Evolutionary conservation across 108 stramenopile genomes (phyloP), one percentile per base, ranked within the genome.

Genomic region (Schizochytrium sp.): DNA sequence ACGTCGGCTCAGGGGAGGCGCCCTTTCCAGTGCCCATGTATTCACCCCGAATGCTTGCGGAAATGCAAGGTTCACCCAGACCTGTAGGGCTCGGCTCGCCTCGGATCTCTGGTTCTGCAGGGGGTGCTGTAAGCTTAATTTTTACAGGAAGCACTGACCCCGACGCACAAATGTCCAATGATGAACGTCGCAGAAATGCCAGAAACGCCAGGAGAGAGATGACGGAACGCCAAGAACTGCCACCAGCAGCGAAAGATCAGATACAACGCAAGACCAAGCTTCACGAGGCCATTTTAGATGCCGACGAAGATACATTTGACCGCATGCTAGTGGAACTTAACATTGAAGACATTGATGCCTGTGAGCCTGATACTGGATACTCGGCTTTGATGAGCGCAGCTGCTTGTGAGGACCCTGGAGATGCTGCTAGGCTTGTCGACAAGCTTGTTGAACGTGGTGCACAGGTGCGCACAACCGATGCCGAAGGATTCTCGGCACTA

Each of bases 371-470:
- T 5, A 40, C 28, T n/a, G 87, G 87, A 17, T 87, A 87, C 57
- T 58, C 87, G 57, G 87, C 87, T 0, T 58, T 87, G 12, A 87
- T 87, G 87, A 87, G 56, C 87, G 87, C 87, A 10, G 56, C 87
- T 0, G 87, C 87, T n/a, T 59, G 76, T 53, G 76, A 40, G 57
- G 87, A 87, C 57, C 15, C 19, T 45, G 57, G 8, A 56, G 28
- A 38, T 2, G 87, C 87, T 58, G 38, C 13, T 28, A 0, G 40
- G 4, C 38, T 87, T 41, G 56, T 57, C 17, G 87, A 10, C 40
- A 59, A 38, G 57, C 87, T 87, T 44, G 19, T 87, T 42, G 40
- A 87, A 42, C 28, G 40, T 17, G 57, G 57, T 1, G 87, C 87
- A 10, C 57, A 87, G 28, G 15, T 59, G 19, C 28, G 44, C 40